Percentiles rank a stretch among this genome's conserved stretches.
These are phyloP conservation scores for Nidula niveotomentosa DNA, from an alignment of 1,284 basidiomycete species.

Conservation along the genomic window DNA sequence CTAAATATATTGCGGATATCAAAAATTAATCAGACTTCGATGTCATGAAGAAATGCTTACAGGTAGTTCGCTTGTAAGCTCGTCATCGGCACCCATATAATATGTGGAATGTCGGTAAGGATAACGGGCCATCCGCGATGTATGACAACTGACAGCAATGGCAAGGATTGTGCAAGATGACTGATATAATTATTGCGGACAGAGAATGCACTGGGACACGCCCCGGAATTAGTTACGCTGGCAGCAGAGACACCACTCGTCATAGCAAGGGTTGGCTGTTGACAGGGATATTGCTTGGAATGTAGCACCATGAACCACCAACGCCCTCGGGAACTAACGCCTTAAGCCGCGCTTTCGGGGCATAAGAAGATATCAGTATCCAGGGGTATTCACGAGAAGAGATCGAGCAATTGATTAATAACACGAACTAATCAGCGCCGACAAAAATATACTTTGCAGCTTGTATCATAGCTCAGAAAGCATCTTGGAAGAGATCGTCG, in stretches of 20 bases:
- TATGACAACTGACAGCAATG: background rate
- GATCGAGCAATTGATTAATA: background rate
- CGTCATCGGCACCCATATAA: conserved; percentile 3
- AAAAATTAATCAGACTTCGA: background rate
- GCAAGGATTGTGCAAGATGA: background rate
- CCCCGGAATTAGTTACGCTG: too few relatives aligned
- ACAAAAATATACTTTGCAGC: background rate
- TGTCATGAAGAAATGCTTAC: background rate
- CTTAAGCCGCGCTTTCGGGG: background rate
- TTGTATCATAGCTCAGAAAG: background rate
- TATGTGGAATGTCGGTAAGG: conserved; percentile 10
- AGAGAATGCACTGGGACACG: too few relatives aligned
- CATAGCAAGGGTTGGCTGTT: too few relatives aligned
- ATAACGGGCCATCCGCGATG: conserved; percentile 1
- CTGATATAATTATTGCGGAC: background rate
- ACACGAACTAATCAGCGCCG: background rate
- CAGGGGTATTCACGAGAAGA: background rate
- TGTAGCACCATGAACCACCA: background rate
- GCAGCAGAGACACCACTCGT: too few relatives aligned
- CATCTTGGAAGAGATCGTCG: background rate
- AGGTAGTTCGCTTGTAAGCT: conserved; percentile 6
- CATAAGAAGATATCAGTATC: background rate
- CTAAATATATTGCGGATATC: background rate
- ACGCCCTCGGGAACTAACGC: background rate
- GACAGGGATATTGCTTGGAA: background rate